Evolutionary conservation across 306 rosid genomes (phyloP), one percentile per base, ranked within the genome.

Genomic region (Corylus heterophylla): DNA sequence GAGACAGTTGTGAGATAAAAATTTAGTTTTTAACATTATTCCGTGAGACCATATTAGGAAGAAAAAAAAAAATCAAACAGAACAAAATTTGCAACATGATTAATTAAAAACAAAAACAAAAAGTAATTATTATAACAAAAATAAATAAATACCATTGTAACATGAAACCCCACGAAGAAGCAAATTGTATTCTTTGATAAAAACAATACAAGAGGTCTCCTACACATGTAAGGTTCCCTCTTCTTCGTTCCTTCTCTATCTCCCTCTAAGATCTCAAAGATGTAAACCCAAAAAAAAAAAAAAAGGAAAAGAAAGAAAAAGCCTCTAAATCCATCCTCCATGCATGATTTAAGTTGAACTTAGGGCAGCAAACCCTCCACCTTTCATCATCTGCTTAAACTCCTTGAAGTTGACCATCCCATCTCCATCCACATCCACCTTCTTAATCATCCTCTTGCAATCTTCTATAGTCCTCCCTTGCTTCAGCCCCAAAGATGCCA

Each of bases 301-400:
- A 22, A 55, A 22, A 29, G 11, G 10, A 25, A 27, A 35, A 31
- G 12, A 61, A 63, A 63, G 5, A 35, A 29, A 29, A 31, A 63
- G 69, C 47, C 70, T 64, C 42, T 16, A 35, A 48, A 35, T 35
- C 44, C 44, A 39, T 42, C 45, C 45, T 42, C 45, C 20, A 64
- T 3, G 39, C 14, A 55, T 59, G 52, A 11, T 1, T 59, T 59
- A 59, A 59, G 37, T 59, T 64, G 12, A 64, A 64, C 47, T 64
- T 14, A 64, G 70, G 25, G 70, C 70, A 35, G 70, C 70, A 64
- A 64, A 64, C 0, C 70, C 70, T 2, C 70, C 70, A 31, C 70
- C 70, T 35, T 64, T 64, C 70, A 64, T 64, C 70, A 64, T 64
- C n/a, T 64, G 70, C 70, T 64, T 64, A 14, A 64, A 64, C 70